Base-by-base conservation (phyloP, 179 eudicot species). In the Beta lomatogona region DNA sequence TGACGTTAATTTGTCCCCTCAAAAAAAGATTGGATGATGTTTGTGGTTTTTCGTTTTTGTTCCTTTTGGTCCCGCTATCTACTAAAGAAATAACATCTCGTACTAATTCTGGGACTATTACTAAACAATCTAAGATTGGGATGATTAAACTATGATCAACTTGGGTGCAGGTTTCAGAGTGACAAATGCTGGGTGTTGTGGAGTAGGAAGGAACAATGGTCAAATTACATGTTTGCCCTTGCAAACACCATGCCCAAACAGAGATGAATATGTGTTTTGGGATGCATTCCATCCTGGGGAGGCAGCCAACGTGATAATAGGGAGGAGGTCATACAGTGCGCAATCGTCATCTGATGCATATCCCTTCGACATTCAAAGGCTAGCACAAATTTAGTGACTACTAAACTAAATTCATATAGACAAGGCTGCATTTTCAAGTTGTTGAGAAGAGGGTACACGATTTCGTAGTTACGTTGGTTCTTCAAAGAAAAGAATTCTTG, bases 241-340 rank as follows among this genome's bases (percentile, higher is more conserved):
- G 2, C 82, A 79, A 74, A 59, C 73, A 70, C 83, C 85, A 8
- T 86, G 88, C 67, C 3, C 10, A 2, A 76, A 86, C 73, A 83
- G 88, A 61, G 59, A 83, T 6, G 72, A 66, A 12, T 58, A 70
- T 28, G 11, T 84, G 64, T 86, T 83, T 63, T 86, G 88, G 88
- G 88, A 86, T 67, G 84, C 86, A 18, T 84, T 82, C 45, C 88
- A 86, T 52, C 88, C 86, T 0, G 83, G 82, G 0, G 88, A 86
- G 22, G 83, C 85, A 28, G 88, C 86, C 3, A 86, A 86, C 68
- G 74, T 15, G 9, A 69, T 86, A 14, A 74, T 86, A 28, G 88
- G 86, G 3, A 58, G 57, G 15, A 81, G 86, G 67, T 82, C 88
- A 45, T 86, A 83, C 79, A 63, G 75, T 70, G 77, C 85, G 22